Base-by-base conservation (phyloP, 345 rosid genomes). In the Dipteronia dyeriana region DNA sequence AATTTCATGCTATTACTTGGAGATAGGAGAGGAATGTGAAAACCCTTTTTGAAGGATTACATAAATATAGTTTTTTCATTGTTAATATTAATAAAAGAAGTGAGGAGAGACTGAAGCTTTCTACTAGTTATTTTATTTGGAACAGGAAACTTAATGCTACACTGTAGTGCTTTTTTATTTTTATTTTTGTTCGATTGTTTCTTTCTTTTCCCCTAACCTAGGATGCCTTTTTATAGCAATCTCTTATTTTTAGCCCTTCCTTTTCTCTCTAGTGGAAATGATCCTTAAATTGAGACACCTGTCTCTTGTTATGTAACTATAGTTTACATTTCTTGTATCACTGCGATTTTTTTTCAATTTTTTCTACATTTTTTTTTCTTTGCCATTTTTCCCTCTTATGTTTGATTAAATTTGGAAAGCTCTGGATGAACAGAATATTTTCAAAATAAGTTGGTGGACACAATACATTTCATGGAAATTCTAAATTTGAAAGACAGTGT, bases 381-480 rank as follows among this genome's bases (percentile, higher is more conserved):
- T 19, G 29, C 22, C 65, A 26, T 76, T 70, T 43, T 61, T 65
- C 45, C 31, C 69, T 26, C 56, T 20, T 41, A 25, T 41, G 45
- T 45, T 25, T 16, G 5, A 22, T 38, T 70, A 61, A 59, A 66
- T 29, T 64, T 78, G 61, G 51, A 56, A 41, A 67, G 75, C 73
- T 62, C 53, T 84, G 78, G 69, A 41, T 83, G 91, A 84, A 71
- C 93, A 97, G 99, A 92, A 83, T 97, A 97, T 85, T 94, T 94
- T 81, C 98, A 97, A 84, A 97, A 97, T 84, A 97, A 97, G 87
- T 87, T 97, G 94, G 99, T 97, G 86, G 97, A 94, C 87, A 96
- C 99, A 41, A 94, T 97, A 85, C 99, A 94, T 88, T 97, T 97
- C 78, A 94, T 97, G 98, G 98, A 97, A 81, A 94, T 97, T 82